Evolutionary conservation across 1,139 yeast species (phyloP), one percentile per base, ranked within the genome.

Genomic region (Saccharomycopsis hybrid): DNA sequence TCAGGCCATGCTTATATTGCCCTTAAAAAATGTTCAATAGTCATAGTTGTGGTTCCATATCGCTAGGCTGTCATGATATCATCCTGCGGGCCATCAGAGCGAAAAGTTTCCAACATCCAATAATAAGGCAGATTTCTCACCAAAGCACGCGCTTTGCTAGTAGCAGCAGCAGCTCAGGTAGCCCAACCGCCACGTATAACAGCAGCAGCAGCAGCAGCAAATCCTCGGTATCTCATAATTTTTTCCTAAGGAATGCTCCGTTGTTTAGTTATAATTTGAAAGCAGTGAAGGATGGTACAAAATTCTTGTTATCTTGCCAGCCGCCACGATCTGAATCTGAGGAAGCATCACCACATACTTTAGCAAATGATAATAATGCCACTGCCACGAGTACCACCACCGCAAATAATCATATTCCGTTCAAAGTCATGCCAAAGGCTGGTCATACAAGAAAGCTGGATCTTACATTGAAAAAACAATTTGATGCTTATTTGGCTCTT

Each of bases 401-500:
- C 41, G 28, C 36, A 27, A 59, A 57, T 5, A 38, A 60, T 2
- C 73, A 70, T 51, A 68, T 80, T 37, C 94, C 94, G 0, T 85
- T 85, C 59, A 68, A 74, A 42, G 82, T 83, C 5, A 72, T 71
- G 35, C 68, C 77, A 0, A 65, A 65, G 44, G 60, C 57, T 27
- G 54, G 55, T 29, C 54, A 54, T 48, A 49, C 55, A 35, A 51
- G 54, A 4, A 43, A 52, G 24, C 48, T 56, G 35, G 56, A 29
- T 4, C 50, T 31, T 5, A 42, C 36, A 8, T 54, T 72, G 44
- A 66, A 70, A 61, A 61, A 70, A 29, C 52, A 72, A 30, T 60
- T 73, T 1, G 73, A 73, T 25, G 85, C 89, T 1, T 89, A 87
- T 60, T 57, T 88, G 24, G 88, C 88, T 56, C 73, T 92, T 27